Percentiles rank a stretch among this genome's conserved stretches.
phyloP scores from a whole-genome alignment of 805 yeast species.

The Wilhelminamyces savonicus region DNA sequence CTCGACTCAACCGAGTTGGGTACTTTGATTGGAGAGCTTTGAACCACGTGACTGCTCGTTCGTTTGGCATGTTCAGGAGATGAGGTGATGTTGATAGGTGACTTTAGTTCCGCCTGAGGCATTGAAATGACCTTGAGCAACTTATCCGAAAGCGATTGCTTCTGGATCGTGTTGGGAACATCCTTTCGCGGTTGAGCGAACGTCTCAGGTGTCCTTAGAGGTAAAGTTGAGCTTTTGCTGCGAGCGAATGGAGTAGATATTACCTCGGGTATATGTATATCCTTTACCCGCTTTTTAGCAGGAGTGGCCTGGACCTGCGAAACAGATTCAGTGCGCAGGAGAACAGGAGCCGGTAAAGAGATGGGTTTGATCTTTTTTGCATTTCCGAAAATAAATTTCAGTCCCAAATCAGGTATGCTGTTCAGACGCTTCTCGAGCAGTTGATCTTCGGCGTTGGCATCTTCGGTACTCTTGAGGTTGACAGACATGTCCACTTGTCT shows the following conservation, averaged over 20 bases:
- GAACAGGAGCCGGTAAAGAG: neutral
- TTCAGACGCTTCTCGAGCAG: constrained; percentile 1
- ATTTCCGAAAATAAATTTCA: constrained; percentile 15
- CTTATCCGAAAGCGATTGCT: neutral
- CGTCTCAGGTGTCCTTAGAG: constrained; percentile 7
- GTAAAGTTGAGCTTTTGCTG: too few relatives aligned
- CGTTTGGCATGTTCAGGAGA: too few relatives aligned
- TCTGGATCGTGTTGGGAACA: neutral
- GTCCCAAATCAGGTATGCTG: neutral
- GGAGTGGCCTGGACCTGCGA: constrained; percentile 6
- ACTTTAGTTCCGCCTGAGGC: neutral
- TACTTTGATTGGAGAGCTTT: neutral
- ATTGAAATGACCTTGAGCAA: neutral
- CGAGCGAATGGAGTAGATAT: too few relatives aligned
- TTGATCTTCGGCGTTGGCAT: constrained; percentile 1
- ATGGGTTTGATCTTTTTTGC: constrained; percentile 13
- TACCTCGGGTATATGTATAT: too few relatives aligned
- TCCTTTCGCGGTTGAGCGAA: too few relatives aligned
- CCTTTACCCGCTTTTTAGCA: neutral
- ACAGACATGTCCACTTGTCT: constrained; percentile 36
- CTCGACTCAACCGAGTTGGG: neutral
- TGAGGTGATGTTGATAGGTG: constrained; percentile 1
- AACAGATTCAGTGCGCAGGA: neutral
- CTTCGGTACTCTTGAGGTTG: too few relatives aligned
- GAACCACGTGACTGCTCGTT: too few relatives aligned